phyloP scores from a whole-genome alignment of 345 rosid species.

The Toxicodendron radicans region DNA sequence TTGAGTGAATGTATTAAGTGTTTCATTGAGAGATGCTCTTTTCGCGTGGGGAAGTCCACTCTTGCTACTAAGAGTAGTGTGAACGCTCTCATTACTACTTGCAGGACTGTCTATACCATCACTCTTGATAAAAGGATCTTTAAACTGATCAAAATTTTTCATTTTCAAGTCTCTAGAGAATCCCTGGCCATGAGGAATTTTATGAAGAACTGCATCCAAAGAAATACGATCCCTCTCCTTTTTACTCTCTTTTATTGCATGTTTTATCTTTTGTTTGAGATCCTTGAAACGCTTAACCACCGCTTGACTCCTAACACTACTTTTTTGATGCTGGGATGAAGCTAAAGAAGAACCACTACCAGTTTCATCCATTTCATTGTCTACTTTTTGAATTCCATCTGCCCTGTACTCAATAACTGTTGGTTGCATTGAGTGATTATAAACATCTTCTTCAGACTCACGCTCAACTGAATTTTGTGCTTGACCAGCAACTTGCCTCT shows the following conservation, averaged over 20 bases:
- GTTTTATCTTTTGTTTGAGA: conserved; percentile 64
- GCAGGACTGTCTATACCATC: conserved; percentile 20
- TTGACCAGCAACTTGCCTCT: conserved; percentile 7
- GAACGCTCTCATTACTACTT: conserved; percentile 16
- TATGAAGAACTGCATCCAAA: conserved; percentile 81
- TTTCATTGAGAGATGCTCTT: conserved; percentile 60
- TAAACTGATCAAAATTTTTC: conserved; percentile 36
- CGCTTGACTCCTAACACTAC: conserved; percentile 36
- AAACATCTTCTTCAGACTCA: conserved; percentile 21
- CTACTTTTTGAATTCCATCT: conserved; percentile 34
- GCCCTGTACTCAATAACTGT: conserved; percentile 33
- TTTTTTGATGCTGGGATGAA: conserved; percentile 32
- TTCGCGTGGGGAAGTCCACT: conserved; percentile 20
- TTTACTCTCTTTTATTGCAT: conserved; percentile 55
- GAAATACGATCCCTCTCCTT: conserved; percentile 68
- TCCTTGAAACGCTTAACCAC: conserved; percentile 61
- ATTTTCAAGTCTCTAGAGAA: conserved; percentile 55
- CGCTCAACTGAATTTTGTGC: conserved; percentile 6
- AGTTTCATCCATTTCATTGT: conserved; percentile 26
- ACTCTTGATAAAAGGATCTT: conserved; percentile 19
- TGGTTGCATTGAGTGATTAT: conserved; percentile 30
- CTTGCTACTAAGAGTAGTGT: conserved; percentile 18
- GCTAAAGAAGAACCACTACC: conserved; percentile 31
- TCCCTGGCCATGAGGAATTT: conserved; percentile 59
- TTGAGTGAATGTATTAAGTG: conserved; percentile 63